Conservation (phyloP, 2,329 filamentous ascomycete genomes). For the Pleochaeta shiraiana region DNA sequence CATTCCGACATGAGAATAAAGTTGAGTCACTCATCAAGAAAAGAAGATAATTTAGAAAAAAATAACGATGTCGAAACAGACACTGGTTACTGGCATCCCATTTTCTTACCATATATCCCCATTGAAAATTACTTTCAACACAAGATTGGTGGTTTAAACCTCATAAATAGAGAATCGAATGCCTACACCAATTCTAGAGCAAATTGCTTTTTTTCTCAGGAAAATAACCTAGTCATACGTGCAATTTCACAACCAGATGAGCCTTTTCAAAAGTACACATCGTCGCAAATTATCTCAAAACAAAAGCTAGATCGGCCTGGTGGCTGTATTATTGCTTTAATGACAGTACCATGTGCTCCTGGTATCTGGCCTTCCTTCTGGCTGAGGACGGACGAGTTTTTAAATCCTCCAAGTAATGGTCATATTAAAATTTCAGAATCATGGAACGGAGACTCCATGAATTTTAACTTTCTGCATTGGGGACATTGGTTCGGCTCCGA, state of each 20-base stretch:
- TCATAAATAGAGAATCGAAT: constrained; percentile 39
- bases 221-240: constrained; percentile 29
- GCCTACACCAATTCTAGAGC: constrained; percentile 28
- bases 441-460: constrained; percentile 35
- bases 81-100: constrained; percentile 30
- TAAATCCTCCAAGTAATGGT: constrained; percentile 34
- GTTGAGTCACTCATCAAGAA: too few species aligned
- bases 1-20: too few species aligned
- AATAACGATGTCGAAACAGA: too few species aligned
- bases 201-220: constrained; percentile 32
- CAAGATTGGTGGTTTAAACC: constrained; percentile 33
- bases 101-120: constrained; percentile 25
- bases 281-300: constrained; percentile 31
- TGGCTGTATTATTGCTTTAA: constrained; percentile 29
- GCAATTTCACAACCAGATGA: constrained; percentile 20
- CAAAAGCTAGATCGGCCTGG: constrained; percentile 28
- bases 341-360: constrained; percentile 29
- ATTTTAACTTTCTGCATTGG: constrained; percentile 37
- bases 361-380: constrained; percentile 42
- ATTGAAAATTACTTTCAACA: constrained; percentile 32
- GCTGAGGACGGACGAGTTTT: constrained; percentile 34
- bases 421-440: constrained; percentile 38
- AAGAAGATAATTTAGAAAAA: too few species aligned
- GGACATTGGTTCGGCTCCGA: constrained; percentile 31
- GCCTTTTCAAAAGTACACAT: constrained; percentile 27